These are phyloP conservation scores for Lepiota brunneoincarnata DNA, from an alignment of 768 basidiomycete genomes.

Conservation along the genomic window DNA sequence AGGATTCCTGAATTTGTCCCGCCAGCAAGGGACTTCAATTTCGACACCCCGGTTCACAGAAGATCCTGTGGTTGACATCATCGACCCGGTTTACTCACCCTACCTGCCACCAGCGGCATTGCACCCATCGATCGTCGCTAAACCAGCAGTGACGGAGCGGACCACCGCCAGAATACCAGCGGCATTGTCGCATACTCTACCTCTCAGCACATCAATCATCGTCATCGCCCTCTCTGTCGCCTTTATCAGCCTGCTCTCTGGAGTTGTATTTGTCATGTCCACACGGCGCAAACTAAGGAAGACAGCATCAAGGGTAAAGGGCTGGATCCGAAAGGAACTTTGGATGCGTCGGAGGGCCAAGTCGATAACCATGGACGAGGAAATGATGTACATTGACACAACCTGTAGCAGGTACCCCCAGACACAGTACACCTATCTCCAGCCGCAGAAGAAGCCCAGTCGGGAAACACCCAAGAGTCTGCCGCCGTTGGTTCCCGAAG, in stretches of 20 bases:
- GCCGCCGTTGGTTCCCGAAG: not conserved
- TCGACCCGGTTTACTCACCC: not conserved
- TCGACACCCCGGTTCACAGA: too few relatives aligned
- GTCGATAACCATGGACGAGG: not conserved
- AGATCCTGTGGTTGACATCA: not conserved
- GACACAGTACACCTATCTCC: not conserved
- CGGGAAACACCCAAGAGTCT: not conserved
- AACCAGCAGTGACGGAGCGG: not conserved
- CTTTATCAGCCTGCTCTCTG: slow-evolving; percentile 10
- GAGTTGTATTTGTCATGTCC: slow-evolving; percentile 5
- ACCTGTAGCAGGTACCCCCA: not conserved
- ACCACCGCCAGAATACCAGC: not conserved
- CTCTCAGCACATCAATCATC: not conserved
- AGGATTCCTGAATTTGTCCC: not conserved
- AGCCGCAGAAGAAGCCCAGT: not conserved
- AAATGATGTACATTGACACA: not conserved
- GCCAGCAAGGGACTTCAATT: not conserved
- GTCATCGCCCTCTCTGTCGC: slow-evolving; percentile 9
- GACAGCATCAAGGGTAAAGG: not conserved
- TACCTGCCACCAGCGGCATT: slow-evolving; percentile 1
- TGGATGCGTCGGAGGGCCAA: not conserved
- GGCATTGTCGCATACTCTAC: not conserved
- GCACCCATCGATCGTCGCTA: not conserved
- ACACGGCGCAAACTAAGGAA: not conserved
- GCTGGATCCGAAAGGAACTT: not conserved